Conservation (phyloP, 441 rosid genomes). For the Geranium incanum region DNA sequence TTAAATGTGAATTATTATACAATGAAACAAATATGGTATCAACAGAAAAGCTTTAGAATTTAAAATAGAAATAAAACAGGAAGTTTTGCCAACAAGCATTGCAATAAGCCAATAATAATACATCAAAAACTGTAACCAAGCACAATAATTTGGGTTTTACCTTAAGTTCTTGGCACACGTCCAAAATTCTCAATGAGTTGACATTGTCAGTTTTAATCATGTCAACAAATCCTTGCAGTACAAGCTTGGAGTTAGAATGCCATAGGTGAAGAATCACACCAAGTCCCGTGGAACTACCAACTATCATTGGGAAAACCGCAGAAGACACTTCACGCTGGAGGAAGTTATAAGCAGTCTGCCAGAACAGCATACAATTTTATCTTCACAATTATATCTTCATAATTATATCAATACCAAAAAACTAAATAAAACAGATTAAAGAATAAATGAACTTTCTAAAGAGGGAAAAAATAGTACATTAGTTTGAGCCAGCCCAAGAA, state of each 20-base stretch:
- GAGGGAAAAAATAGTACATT: conserved; percentile 38
- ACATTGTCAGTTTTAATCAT: conserved; percentile 50
- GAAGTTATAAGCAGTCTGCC: conserved; percentile 85
- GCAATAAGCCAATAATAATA: not conserved
- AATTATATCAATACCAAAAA: not conserved
- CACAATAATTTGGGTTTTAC: conserved; percentile 30
- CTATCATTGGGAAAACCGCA: conserved; percentile 57
- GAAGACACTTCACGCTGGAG: conserved; percentile 70
- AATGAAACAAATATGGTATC: not conserved
- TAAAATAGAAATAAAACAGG: not conserved
- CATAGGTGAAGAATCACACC: conserved; percentile 69
- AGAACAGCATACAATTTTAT: conserved; percentile 17
- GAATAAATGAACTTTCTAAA: not conserved
- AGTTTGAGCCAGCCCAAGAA: conserved; percentile 75
- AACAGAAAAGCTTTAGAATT: not conserved
- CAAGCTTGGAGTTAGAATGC: conserved; percentile 65
- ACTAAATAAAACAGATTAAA: not conserved
- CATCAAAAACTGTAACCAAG: not conserved
- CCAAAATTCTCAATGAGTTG: conserved; percentile 50
- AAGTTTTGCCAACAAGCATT: not conserved
- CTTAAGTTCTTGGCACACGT: conserved; percentile 79
- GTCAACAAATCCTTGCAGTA: conserved; percentile 68
- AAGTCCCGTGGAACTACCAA: conserved; percentile 39
- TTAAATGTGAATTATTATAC: not conserved
- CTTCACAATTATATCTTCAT: conserved; percentile 16